Base-by-base conservation (phyloP, 306 rosid species). In the Acacia crassicarpa region DNA sequence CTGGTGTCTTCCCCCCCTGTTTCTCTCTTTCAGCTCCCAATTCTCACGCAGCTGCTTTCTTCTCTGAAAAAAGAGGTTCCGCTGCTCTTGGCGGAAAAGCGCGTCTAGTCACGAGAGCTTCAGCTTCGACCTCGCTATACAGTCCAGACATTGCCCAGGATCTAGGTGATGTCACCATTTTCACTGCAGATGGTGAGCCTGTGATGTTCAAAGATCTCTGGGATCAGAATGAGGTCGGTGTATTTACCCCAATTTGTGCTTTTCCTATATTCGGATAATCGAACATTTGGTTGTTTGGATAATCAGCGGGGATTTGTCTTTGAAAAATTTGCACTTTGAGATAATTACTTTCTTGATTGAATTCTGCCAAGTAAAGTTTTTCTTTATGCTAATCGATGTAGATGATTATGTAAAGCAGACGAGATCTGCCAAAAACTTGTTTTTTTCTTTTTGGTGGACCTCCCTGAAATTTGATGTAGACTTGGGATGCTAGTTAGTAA, bases 151-250 rank as follows among this genome's bases (percentile, higher is more conserved):
- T 84, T 72, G 82, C 85, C 0, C 89, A 92, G 10, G 72, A 56
- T 72, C 92, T 94, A 8, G 87, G 87, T 43, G 89, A 87, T 49
- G 84, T 85, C 80, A 74, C 35, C 46, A 85, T 94, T 71, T 93
- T 89, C 89, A 88, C 93, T 4, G 94, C 97, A 6, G 78, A 86
- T 8, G 97, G 98, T 56, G 92, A 92, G 8, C 83, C 89, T 32
- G 88, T 93, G 74, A 44, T 48, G 83, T 92, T 94, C 87, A 88
- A 86, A 76, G 86, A 90, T 70, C 95, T 92, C 33, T 89, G 91
- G 98, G 94, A 91, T 80, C 94, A 87, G 81, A 78, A 82, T 38
- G 84, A 93, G 93, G 97, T 93, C 3, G 56, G 33, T 33, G 43
- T 72, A 4, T 46, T 67, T 10, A 4, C 10, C 20, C 76, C 48